Evolutionary conservation across 1,139 yeast genomes (phyloP).

Genomic region (Saccharomyces hybrid): DNA sequence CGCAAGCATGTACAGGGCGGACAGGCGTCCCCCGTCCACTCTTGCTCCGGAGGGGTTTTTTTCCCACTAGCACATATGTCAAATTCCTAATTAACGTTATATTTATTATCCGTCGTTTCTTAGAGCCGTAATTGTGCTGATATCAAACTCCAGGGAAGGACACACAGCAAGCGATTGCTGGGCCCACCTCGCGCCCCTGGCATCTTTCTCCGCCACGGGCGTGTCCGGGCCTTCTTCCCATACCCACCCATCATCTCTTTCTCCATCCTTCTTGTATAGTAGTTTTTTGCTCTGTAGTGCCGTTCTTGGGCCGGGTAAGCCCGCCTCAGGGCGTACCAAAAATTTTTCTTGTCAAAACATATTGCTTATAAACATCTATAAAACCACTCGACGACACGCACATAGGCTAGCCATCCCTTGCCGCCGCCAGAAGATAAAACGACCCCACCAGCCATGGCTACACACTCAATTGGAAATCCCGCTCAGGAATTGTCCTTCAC

Average conservation of each 20-base stretch:
- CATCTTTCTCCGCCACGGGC: neutral
- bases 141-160: slow-evolving; percentile 9
- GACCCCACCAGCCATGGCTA: neutral
- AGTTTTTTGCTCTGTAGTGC: neutral
- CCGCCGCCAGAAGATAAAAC: neutral
- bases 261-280: neutral
- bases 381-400: neutral
- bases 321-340: neutral
- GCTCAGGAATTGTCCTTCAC: neutral
- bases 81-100: slow-evolving; percentile 28
- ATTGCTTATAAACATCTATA: neutral
- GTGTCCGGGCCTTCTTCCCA: neutral
- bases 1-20: neutral
- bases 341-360: neutral
- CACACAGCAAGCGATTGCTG: neutral
- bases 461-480: neutral
- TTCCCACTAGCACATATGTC: slow-evolving; percentile 27
- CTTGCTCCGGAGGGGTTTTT: neutral
- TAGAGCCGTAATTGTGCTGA: slow-evolving; percentile 33
- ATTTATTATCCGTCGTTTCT: slow-evolving; percentile 16
- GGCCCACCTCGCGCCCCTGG: neutral
- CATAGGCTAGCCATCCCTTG: neutral
- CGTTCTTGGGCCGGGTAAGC: neutral
- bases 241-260: neutral
- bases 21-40: neutral